Base-by-base conservation (phyloP, 73 alveolate species). In the Blepharisma japonicum region DNA sequence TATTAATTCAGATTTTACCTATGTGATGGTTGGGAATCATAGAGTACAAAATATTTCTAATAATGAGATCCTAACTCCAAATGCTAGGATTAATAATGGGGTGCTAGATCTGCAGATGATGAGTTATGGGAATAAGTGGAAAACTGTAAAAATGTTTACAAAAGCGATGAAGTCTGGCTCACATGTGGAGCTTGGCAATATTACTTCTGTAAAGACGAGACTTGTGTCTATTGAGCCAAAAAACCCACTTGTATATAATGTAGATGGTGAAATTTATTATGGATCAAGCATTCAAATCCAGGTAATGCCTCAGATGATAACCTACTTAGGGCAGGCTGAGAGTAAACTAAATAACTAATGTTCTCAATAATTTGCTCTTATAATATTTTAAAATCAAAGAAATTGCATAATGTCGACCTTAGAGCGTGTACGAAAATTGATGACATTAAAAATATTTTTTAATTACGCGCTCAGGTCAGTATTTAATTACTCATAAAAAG, bases 181-280 rank as follows among this genome's bases (percentile, higher is more conserved):
- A 5, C 74, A 61, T 61, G 47, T 20, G 74, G 23, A 61, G 14
- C 14, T n/a, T 39, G 47, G 47, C 18, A 18, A 14, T 18, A 39
- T 61, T n/a, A 61, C 14, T 25, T 61, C 23, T 61, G 23, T 61
- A 2, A 61, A 61, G 46, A 61, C 74, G 3, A 14, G 74, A 39
- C 14, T 14, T 14, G 74, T 61, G 39, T 14, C 14, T 8, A 61
- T 61, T 25, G 74, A 61, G 14, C 74, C 74, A 14, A 39, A n/a
- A 61, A 25, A 5, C 38, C 74, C 23, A 2, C 0, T 14, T n/a
- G 74, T 61, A 9, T 61, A 14, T 61, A 61, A 61, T 5, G 46
- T 61, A 14, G 74, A 61, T 61, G 74, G 74, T 14, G 74, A 61
- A 61, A 61, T 61, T 20, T 39, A 61, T 25, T 61, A 61, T 61